phyloP scores from a whole-genome alignment of 495 filamentous ascomycete species.

The Staphylotrichum tortipilum region DNA sequence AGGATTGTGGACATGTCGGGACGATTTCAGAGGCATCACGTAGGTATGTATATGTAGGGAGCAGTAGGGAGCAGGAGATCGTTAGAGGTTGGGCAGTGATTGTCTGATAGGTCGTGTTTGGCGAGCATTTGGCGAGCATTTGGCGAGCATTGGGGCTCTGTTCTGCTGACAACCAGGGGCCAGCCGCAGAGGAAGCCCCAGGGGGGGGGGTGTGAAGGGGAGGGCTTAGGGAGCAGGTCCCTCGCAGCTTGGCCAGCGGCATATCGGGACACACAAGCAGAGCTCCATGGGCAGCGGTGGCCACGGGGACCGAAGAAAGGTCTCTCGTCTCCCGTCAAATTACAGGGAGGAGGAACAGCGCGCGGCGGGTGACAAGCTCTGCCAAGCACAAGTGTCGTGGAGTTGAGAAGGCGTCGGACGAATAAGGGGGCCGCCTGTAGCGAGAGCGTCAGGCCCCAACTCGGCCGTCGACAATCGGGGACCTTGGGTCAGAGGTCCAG shows the following conservation, averaged over 20 bases:
- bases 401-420: conserved; percentile 1
- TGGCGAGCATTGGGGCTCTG: neutral
- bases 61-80: no score
- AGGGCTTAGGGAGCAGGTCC: no score
- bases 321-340: neutral
- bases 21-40: neutral
- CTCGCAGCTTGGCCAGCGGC: neutral
- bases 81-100: no score
- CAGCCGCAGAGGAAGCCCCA: neutral
- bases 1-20: neutral
- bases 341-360: neutral
- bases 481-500: no score
- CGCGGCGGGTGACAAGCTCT: neutral
- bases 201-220: no score
- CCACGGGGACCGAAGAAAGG: no score
- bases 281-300: neutral
- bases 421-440: conserved; percentile 17
- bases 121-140: no score
- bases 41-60: no score
- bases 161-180: neutral
- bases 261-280: neutral
- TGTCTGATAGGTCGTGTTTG: neutral
- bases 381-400: conserved; percentile 10
- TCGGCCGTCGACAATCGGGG: neutral
- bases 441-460: conserved; percentile 6